A percentile compares a stretch with the other conserved stretches of the same genome.
phyloP scores from a whole-genome alignment of 768 basidiomycete species.

The Boletus rufocinnamomeus region DNA sequence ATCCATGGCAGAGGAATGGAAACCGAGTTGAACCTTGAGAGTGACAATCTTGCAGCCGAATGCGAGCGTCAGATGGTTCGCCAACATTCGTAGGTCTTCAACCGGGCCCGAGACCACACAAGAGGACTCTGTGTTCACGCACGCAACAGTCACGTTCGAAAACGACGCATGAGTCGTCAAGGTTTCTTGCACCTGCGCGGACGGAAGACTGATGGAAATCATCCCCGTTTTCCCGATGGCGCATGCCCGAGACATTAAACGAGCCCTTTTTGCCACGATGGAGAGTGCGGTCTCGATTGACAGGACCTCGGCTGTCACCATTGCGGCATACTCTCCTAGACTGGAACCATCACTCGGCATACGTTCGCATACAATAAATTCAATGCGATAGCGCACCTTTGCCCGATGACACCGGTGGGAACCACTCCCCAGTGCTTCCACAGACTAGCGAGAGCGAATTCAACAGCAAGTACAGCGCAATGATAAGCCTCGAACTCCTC shows the following conservation, averaged over 20 bases:
- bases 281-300: conserved; percentile 56
- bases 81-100: conserved; percentile 43
- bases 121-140: conserved; percentile 60
- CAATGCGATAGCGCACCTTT: conserved; percentile 52
- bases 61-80: conserved; percentile 39
- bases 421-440: conserved; percentile 72
- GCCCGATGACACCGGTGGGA: conserved; percentile 65
- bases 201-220: conserved; percentile 52
- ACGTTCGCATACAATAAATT: not conserved
- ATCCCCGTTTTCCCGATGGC: conserved; percentile 51
- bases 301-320: conserved; percentile 62
- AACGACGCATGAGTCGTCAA: conserved; percentile 39
- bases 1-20: conserved; percentile 66
- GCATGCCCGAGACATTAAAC: conserved; percentile 56
- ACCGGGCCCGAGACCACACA: conserved; percentile 62
- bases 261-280: conserved; percentile 58
- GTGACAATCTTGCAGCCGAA: conserved; percentile 42
- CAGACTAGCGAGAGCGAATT: conserved; percentile 60
- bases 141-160: conserved; percentile 50
- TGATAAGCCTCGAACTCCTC: conserved; percentile 52
- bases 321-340: conserved; percentile 74
- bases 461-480: conserved; percentile 57
- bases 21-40: conserved; percentile 60
- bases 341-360: conserved; percentile 37
- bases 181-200: conserved; percentile 36